Percentiles rank a stretch among this genome's conserved stretches.
Evolutionary conservation across 805 yeast species (phyloP).

Genomic region (Candida tibetensis): DNA sequence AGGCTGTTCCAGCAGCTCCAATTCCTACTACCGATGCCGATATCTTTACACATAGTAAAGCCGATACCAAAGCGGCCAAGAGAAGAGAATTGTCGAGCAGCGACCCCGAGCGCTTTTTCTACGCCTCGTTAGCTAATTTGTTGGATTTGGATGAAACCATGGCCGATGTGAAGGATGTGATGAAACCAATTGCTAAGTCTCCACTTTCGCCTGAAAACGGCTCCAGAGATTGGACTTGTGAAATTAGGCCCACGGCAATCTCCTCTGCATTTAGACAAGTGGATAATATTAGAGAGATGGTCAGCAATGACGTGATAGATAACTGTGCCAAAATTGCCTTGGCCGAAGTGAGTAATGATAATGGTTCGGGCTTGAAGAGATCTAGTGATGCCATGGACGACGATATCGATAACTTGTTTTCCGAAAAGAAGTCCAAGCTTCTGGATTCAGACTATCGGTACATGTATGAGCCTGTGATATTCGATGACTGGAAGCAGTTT

Average conservation of each 20-base stretch:
- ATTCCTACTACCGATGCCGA: conserved; percentile 17
- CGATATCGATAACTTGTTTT: conserved; percentile 36
- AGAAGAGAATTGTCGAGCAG: conserved; percentile 45
- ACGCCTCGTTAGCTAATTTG: conserved; percentile 50
- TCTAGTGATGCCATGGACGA: conserved; percentile 22
- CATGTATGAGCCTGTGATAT: conserved; percentile 31
- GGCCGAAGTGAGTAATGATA: neutral
- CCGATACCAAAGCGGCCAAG: conserved; percentile 42
- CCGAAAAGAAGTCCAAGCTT: conserved; percentile 32
- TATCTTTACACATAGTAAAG: conserved; percentile 20
- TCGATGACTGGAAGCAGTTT: conserved; percentile 36
- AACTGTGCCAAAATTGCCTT: conserved; percentile 4
- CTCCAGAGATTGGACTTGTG: conserved; percentile 40
- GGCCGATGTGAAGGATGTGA: conserved; percentile 17
- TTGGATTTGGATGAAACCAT: conserved; percentile 45
- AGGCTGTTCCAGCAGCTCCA: conserved; percentile 5
- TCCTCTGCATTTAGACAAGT: conserved; percentile 47
- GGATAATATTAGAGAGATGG: conserved; percentile 33
- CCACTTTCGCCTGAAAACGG: conserved; percentile 38
- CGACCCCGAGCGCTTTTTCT: conserved; percentile 49
- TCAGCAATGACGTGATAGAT: conserved; percentile 17
- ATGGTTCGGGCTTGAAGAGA: conserved; percentile 17
- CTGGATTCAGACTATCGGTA: conserved; percentile 19
- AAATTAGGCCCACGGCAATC: conserved; percentile 45
- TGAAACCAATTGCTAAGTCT: conserved; percentile 19